Evolutionary conservation across 805 yeast species (phyloP).

Genomic region (Sungouiozyma intestinalis): DNA sequence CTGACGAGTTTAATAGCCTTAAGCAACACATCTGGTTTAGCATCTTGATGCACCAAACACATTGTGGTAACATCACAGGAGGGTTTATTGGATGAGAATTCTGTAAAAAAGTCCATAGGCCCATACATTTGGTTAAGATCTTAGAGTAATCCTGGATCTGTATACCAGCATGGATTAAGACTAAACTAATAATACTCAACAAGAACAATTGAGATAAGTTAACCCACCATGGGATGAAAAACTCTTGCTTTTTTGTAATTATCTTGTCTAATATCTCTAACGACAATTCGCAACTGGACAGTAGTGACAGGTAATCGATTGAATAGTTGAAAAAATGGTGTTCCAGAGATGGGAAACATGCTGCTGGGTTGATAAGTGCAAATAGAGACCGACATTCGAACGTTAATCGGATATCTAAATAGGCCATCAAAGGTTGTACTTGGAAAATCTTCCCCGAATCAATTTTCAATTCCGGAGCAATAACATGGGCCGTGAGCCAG

Average conservation of each 20-base stretch:
- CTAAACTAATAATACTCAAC: conserved; percentile 34
- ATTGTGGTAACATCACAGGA: conserved; percentile 43
- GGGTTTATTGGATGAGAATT: conserved; percentile 25
- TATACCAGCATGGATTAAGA: conserved; percentile 36
- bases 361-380: conserved; percentile 11
- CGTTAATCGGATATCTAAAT: conserved; percentile 16
- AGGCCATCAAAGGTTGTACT: conserved; percentile 15
- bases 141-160: conserved; percentile 5
- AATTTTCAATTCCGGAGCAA: neutral
- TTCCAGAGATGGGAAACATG: neutral
- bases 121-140: conserved; percentile 12
- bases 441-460: conserved; percentile 1
- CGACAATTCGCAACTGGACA: conserved; percentile 7
- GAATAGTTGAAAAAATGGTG: conserved; percentile 5
- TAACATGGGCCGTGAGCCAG: conserved; percentile 7
- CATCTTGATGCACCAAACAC: conserved; percentile 52
- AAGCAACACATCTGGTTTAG: conserved; percentile 41
- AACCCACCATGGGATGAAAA: conserved; percentile 44
- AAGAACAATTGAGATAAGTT: conserved; percentile 36
- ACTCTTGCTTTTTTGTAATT: conserved; percentile 7
- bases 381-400: conserved; percentile 16
- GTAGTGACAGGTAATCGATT: conserved; percentile 7
- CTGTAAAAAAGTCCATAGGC: conserved; percentile 19
- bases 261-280: conserved; percentile 26
- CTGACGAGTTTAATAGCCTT: conserved; percentile 34